Conservation (phyloP, 164 flowering plant genomes). For the Nymphaea thermarum region DNA sequence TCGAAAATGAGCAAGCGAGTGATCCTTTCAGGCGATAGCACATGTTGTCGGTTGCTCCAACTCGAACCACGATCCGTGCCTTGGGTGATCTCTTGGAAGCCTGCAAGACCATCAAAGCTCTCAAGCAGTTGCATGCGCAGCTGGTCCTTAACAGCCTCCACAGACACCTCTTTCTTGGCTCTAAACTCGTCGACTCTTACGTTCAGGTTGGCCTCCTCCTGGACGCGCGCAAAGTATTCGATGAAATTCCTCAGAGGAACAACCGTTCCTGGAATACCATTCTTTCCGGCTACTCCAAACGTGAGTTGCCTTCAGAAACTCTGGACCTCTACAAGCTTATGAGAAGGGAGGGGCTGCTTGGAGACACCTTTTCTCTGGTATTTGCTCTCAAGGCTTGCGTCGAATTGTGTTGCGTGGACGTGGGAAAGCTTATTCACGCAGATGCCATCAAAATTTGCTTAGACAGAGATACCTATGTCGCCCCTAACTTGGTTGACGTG, state of each 20-base stretch:
- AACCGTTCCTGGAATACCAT: constrained; percentile 16
- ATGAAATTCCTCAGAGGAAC: constrained; percentile 9
- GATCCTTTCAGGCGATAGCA: neutral
- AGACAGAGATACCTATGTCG: constrained; percentile 7
- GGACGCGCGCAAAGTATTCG: constrained; percentile 7
- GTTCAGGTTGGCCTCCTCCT: constrained; percentile 5
- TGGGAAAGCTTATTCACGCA: constrained; percentile 8
- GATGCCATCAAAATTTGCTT: constrained; percentile 8
- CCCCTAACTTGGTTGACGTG: constrained; percentile 9
- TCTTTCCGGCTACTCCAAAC: constrained; percentile 10
- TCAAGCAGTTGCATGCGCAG: constrained; percentile 11
- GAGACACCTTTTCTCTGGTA: constrained; percentile 12
- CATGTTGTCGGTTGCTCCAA: neutral
- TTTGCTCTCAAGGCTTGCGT: constrained; percentile 10
- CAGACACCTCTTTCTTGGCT: constrained; percentile 3
- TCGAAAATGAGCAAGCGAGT: too few relatives aligned
- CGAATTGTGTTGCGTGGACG: constrained; percentile 1
- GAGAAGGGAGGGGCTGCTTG: constrained; percentile 5
- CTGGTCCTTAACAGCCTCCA: constrained; percentile 7
- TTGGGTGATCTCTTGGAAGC: neutral
- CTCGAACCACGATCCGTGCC: neutral
- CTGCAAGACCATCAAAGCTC: constrained; percentile 3
- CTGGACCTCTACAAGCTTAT: constrained; percentile 2
- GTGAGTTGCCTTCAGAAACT: constrained; percentile 4
- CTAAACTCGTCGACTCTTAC: constrained; percentile 6